A percentile compares a stretch with the other conserved stretches of the same genome.
Conservation (phyloP, 2,329 filamentous ascomycete genomes). For the Penicillium palitans region DNA sequence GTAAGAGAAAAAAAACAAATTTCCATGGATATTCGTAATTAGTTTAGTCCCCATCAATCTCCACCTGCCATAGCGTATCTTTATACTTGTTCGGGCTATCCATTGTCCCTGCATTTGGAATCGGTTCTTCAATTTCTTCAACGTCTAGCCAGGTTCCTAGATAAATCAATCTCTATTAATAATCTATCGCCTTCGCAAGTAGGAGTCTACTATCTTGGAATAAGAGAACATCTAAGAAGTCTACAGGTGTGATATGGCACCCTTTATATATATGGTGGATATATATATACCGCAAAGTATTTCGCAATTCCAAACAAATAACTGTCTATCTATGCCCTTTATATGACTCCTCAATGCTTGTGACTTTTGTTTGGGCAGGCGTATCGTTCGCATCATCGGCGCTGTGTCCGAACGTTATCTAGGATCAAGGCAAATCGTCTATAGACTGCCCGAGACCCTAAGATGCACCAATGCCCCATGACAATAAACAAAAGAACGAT, state of each 20-base stretch:
- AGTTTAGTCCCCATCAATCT: not conserved
- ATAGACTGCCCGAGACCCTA: not conserved
- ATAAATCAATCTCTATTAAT: not conserved
- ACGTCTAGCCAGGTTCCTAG: not conserved
- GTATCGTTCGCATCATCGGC: not conserved
- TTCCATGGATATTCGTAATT: not conserved
- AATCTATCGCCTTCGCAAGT: not conserved
- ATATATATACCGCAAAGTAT: not conserved
- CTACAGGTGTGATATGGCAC: not conserved
- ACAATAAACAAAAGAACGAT: not conserved
- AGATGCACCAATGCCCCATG: not conserved
- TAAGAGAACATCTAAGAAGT: too few species aligned
- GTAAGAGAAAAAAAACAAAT: not conserved
- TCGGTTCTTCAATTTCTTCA: too few species aligned
- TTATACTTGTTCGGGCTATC: too few species aligned
- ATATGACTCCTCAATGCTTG: not conserved
- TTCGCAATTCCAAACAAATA: not conserved
- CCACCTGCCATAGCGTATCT: not conserved
- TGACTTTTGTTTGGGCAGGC: not conserved
- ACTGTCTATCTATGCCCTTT: not conserved
- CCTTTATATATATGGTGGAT: too few species aligned
- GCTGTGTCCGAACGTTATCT: not conserved
- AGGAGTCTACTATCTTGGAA: not conserved
- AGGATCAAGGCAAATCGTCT: not conserved
- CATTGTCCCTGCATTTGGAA: too few species aligned